phyloP scores from a whole-genome alignment of 306 rosid genomes.

The Dryas drummondii region DNA sequence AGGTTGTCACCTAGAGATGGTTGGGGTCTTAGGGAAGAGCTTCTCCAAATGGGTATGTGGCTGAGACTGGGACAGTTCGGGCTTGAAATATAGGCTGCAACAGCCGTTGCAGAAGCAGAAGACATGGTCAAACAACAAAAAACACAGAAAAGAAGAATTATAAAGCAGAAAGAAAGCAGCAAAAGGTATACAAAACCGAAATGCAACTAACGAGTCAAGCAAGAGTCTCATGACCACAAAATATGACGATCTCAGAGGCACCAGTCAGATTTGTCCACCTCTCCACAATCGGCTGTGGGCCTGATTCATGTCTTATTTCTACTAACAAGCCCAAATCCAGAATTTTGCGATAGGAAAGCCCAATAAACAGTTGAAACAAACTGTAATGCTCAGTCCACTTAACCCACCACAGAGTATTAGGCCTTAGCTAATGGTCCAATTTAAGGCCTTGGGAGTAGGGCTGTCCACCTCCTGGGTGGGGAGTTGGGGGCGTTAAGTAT shows the following conservation, averaged over 20 bases:
- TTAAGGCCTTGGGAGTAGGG: no score
- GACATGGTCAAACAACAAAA: constrained; percentile 36
- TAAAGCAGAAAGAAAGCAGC: not conserved
- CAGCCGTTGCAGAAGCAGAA: constrained; percentile 29
- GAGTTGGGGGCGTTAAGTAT: no score
- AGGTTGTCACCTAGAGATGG: constrained; percentile 34
- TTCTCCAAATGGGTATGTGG: constrained; percentile 22
- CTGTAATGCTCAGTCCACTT: no score
- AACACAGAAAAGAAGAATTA: not conserved
- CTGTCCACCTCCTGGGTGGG: no score
- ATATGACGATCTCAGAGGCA: not conserved
- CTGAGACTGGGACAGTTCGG: constrained; percentile 19
- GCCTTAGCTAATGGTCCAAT: no score
- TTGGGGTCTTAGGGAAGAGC: constrained; percentile 27
- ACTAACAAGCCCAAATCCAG: no score
- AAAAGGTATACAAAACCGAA: not conserved
- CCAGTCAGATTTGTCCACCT: not conserved
- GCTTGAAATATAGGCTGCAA: constrained; percentile 22
- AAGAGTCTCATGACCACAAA: not conserved
- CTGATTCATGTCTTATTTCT: not conserved
- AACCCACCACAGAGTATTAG: no score
- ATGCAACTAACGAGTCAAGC: not conserved
- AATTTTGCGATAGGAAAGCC: no score
- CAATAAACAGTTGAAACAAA: no score
- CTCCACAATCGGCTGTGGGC: constrained; percentile 3